Evolutionary conservation across 768 basidiomycete genomes (phyloP), one percentile per base, ranked within the genome.

Genomic region (Mycena crocata): DNA sequence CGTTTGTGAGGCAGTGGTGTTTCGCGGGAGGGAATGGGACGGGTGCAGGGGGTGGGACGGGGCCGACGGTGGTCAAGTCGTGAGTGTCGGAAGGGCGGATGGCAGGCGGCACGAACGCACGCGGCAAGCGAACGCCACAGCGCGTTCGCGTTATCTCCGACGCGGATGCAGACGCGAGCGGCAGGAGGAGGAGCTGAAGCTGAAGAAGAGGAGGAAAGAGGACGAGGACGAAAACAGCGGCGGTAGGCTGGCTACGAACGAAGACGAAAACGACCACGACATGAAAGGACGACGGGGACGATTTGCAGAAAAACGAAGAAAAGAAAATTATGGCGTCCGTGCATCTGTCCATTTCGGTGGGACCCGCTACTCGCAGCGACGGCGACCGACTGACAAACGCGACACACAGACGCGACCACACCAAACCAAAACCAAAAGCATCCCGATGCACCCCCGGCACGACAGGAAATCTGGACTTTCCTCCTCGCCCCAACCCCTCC

Each of bases 1-100:
- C 88, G 26, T 87, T 91, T 64, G 85, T 91, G 54, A 71, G 80
- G 59, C 86, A 89, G 73, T 91, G 90, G 90, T 91, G 90, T 75
- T 91, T 91, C 75, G 89, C 88, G 10, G 63, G 63, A 9, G 65
- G 48, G 34, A n/a, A n/a, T n/a, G 59, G 39, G 5, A 23, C 15
- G 48, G 24, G 51, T 21, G 62, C 23, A 23, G 44, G 48, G 40
- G 56, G 30, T 24, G 54, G 49, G 21, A 34, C 13, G 23, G 35
- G 34, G 34, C 24, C 35, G 32, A 1, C 17, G 39, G 49, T 7
- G 50, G 31, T 34, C 19, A 1, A n/a, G 61, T 34, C 39, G 24
- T 21, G 51, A 32, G 24, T 21, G 45, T 15, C 7, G 3, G 46
- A 14, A 2, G n/a, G 28, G 26, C 8, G 39, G 12, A 6, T 17